Evolutionary conservation across 1,139 yeast genomes (phyloP).

Genomic region (Lizanozyma gosingica): DNA sequence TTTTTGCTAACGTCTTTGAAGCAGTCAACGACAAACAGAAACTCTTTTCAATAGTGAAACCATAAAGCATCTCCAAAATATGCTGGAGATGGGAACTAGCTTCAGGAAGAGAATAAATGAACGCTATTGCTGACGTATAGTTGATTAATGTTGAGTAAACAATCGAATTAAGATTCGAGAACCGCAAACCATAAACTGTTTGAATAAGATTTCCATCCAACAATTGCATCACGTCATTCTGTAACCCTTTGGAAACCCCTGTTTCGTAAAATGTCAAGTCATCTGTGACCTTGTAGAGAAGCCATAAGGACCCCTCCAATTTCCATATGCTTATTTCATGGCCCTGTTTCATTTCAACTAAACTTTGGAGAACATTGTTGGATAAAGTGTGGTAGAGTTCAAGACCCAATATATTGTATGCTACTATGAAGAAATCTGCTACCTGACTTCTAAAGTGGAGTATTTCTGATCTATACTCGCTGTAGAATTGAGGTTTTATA

Average conservation of each 20-base stretch:
- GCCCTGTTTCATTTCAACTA: slow-evolving; percentile 8
- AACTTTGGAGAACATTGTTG: slow-evolving; percentile 24
- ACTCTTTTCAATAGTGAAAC: slow-evolving; percentile 13
- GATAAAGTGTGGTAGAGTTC: slow-evolving; percentile 46
- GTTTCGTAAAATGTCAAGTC: slow-evolving; percentile 25
- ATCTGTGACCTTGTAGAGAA: slow-evolving; percentile 46
- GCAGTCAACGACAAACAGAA: slow-evolving; percentile 26
- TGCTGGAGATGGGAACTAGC: slow-evolving; percentile 39
- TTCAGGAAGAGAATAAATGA: slow-evolving; percentile 37
- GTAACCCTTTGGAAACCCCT: slow-evolving; percentile 9
- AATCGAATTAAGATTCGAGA: slow-evolving; percentile 9
- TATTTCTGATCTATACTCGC: slow-evolving; percentile 38
- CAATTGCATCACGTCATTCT: background rate
- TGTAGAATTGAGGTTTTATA: slow-evolving; percentile 24
- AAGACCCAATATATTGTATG: slow-evolving; percentile 56
- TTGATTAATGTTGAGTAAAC: slow-evolving; percentile 38
- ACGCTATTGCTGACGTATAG: slow-evolving; percentile 46
- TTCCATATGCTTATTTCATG: slow-evolving; percentile 24
- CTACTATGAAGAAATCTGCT: slow-evolving; percentile 63
- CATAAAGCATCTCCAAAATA: slow-evolving; percentile 36
- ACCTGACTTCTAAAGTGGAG: slow-evolving; percentile 61
- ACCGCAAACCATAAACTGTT: background rate
- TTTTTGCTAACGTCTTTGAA: slow-evolving; percentile 49
- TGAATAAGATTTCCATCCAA: background rate
- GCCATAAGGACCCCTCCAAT: slow-evolving; percentile 62